A percentile compares a stretch with the other conserved stretches of the same genome.
phyloP scores from a whole-genome alignment of 2,329 filamentous ascomycete genomes.

The Fonsecaea pedrosoi region DNA sequence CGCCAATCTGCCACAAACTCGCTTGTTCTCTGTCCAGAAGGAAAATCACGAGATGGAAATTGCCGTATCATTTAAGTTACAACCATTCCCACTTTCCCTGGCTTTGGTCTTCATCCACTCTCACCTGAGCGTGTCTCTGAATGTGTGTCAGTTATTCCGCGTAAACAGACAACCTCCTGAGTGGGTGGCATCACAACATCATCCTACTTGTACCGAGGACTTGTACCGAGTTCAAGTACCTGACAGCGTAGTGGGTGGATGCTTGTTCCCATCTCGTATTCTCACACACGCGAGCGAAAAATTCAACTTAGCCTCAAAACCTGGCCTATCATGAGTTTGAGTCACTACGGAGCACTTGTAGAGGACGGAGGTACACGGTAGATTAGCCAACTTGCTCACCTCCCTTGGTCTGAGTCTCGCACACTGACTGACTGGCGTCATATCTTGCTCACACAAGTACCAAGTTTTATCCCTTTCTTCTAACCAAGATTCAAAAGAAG shows the following conservation, averaged over 20 bases:
- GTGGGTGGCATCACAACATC: neutral
- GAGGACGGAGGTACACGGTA: neutral
- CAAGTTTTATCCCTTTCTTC: neutral
- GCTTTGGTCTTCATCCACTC: neutral
- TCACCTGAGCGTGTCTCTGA: constrained; percentile 1
- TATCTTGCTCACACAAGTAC: neutral
- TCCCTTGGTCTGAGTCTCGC: neutral
- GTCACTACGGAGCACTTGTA: neutral
- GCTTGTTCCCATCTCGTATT: too few relatives aligned
- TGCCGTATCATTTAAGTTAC: neutral
- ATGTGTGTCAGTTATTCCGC: neutral
- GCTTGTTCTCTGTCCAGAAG: neutral
- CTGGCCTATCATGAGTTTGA: neutral
- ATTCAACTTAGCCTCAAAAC: constrained; percentile 1
- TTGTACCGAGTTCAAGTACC: neutral
- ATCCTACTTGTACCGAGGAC: neutral
- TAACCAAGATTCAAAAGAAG: neutral
- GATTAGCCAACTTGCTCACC: constrained; percentile 1
- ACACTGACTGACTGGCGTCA: neutral
- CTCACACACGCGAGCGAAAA: neutral
- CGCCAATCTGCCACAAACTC: neutral
- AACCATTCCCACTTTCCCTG: neutral
- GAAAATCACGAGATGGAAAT: constrained; percentile 2
- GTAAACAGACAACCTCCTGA: neutral
- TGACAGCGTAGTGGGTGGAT: too few relatives aligned